Base-by-base conservation (phyloP, 2,329 filamentous ascomycete species). In the Penicillium sp. region DNA sequence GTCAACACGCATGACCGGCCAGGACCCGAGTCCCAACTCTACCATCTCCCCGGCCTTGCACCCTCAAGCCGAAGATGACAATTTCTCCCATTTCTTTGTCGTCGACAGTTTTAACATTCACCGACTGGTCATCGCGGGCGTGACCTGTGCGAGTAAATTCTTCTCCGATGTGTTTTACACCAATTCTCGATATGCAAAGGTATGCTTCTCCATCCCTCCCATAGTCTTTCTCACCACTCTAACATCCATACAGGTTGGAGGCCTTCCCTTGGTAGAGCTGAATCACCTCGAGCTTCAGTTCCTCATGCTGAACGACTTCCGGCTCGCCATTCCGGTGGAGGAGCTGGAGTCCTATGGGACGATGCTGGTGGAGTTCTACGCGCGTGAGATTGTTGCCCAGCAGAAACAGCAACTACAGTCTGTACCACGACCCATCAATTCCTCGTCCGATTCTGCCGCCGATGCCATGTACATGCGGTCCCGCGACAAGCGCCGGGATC, bases 91-190 rank as follows among this genome's bases (percentile, higher is more conserved):
- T 69, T 90, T 88, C 71, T 98, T 99, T 73, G 94, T 98, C 42
- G 95, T 98, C 11, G 95, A 99, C 78, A 98, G 95, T 79, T 99
- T 95, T 81, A 99, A 99, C 78, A 98, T 99, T 64, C 95, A 99
- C 74, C 88, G 95, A 57, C 82, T 99, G 57, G 93, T 98, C 56
- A 99, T 99, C 73, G 92, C 95, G 2, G 95, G 94, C 38, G 95
- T 99, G 47, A 99, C 95, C 3, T 98, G 95, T 77, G 93, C 95
- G 5, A 98, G 94, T 85, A 99, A 99, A 78, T 99, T 98, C 83
- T 99, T 99, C 78, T 98, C 94, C 5, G 87, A 99, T 78, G 94
- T 98, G 42, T 99, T 99, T 71, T 99, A 98, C 75, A 99, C 95
- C 10, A 99, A 99, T 77, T 98, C 95, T 57, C 87, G 95, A 87